Evolutionary conservation across 441 rosid genomes (phyloP), one percentile per base, ranked within the genome.

Genomic region (Biscutella laevigata): DNA sequence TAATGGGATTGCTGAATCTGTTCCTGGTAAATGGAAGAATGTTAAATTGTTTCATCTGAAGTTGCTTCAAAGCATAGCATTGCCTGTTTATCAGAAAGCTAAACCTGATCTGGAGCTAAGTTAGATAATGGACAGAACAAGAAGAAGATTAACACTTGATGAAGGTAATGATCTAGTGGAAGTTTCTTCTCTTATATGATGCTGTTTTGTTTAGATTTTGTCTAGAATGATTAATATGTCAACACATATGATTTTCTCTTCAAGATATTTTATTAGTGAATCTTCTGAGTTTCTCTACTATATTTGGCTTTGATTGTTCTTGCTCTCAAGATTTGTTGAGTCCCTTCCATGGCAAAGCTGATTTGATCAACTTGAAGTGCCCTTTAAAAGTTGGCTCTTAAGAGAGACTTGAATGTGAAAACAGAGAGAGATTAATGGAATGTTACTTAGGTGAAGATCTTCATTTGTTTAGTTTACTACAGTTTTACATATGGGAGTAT

Each of bases 71-170:
- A 86, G 97, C 70, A 58, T 81, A 80, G 95, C 97, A 4, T 67
- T 90, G 56, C 95, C 97, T 11, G 57, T 89, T 54, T 84, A 84
- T 77, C 82, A 86, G n/a, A n/a, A n/a, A n/a, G n/a, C n/a, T n/a
- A 73, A 53, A 74, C 72, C 80, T 56, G 13, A 30, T n/a, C n/a
- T n/a, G n/a, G n/a, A n/a, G n/a, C n/a, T n/a, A 10, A 4, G n/a
- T 19, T 34, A 14, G 4, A 9, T n/a, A 2, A 13, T 26, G 6
- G 17, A 12, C 16, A 12, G 16, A 33, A 33, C 15, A 35, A 35
- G 12, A 2, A 45, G n/a, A 30, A 5, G 16, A 29, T 16, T 47
- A 47, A n/a, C 10, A 28, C 12, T 20, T 42, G 1, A 8, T 5
- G 19, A 25, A 27, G 26, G 34, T 44, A 5, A 35, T 40, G 40